Evolutionary conservation across 176 grass and related monocot species (phyloP), one percentile per base, ranked within the genome.

Genomic region (Carex pumila): DNA sequence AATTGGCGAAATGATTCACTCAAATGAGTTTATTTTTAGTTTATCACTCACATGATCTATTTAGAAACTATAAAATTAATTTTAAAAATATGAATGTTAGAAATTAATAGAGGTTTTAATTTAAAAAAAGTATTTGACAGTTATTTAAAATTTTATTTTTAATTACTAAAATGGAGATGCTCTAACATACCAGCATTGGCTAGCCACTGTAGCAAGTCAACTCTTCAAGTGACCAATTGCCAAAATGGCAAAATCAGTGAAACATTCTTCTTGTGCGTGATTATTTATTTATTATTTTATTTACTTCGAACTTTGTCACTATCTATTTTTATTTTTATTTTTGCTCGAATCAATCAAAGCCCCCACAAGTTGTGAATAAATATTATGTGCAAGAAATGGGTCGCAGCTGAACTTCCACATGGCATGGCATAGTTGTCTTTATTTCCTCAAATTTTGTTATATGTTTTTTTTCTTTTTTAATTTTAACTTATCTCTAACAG

Each of bases 401-500:
- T 61, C 15, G 32, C 18, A 52, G 78, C 63, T 80, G 55, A 80
- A 80, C 78, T 62, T 80, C 32, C 78, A 80, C 78, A 80, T 80
- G 78, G 54, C 78, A 58, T 10, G 43, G 43, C 43, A 8, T 45
- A 45, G 6, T 18, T 1, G 0, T 34, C 34, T 81, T 63, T 65
- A 19, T 65, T 63, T 81, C 10, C 45, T 13, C 19, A 49, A 65
- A 50, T 45, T 66, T 21, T 32, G 37, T 65, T 4, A 25, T 45
- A 53, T 82, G 36, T 47, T 39, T 39, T 4, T 39, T 34, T 34
- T 34, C 2, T 34, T 34, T 39, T 39, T 5, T 39, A 5, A 39
- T 34, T 34, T 34, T 5, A 39, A 39, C 5, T 6, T 39, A 39
- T 39, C 5, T 82, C 5, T 31, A 39, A 39, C 59, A 66, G 80